Base-by-base conservation (phyloP, 257 asterid genomes). In the Solanum sejunctum region DNA sequence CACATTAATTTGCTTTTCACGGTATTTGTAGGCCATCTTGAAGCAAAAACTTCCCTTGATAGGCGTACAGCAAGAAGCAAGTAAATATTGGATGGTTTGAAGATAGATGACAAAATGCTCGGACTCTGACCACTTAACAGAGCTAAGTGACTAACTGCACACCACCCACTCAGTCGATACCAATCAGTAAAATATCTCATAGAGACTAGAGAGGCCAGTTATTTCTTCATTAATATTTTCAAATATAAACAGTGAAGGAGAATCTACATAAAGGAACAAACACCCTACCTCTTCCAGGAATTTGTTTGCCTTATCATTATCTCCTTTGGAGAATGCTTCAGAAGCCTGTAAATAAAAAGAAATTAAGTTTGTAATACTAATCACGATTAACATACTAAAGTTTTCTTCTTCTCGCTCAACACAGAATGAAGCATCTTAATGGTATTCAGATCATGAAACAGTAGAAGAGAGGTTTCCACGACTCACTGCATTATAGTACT, bases 401-500 rank as follows among this genome's bases (percentile, higher is more conserved):
- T 75, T 75, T 21, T 70, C 26, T 77, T 77, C 63, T 13, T 28
- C 82, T 77, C 10, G 18, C 54, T 77, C 36, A 49, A 82, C 28
- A 26, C 56, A 28, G 79, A 6, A 73, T 26, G 61, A 83, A 52
- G 51, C 71, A 83, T 61, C 79, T 43, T 55, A 54, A 51, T 56
- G 47, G 52, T 69, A 70, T 41, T 54, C 39, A 63, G 63, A 49
- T 45, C 52, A 36, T 57, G 64, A 41, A 69, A 39, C 66, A 60
- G 49, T 60, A 72, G 16, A 66, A 55, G 56, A 82, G 43, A 18
- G 69, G 21, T 32, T 61, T 21, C 49, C 84, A 39, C 20, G 66
- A 85, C 97, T 88, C 90, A 93, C 98, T 72, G 97, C 93, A 83
- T 87, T 90, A 77, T 91, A 93, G 88, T 93, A 94, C 69, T 88